Percentiles rank a stretch among this genome's conserved stretches.
Evolutionary conservation across 1,284 basidiomycete genomes (phyloP).

Genomic region (Naganishia albida): DNA sequence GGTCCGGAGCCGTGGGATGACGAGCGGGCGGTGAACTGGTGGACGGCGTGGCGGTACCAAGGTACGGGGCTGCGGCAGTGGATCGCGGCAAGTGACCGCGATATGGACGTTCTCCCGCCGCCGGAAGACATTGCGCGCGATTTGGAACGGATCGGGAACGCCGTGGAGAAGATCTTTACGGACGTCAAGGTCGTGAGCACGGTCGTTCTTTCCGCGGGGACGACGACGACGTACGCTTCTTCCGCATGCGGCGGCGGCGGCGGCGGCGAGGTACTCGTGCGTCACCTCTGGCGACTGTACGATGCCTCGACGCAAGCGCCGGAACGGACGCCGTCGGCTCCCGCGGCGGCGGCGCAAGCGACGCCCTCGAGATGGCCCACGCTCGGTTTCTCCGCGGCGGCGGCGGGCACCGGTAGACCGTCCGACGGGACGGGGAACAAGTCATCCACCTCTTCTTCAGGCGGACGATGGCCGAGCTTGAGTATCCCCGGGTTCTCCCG

Average conservation of each 20-base stretch:
- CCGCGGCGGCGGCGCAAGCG: too few species aligned
- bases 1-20: background rate
- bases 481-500: background rate
- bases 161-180: background rate
- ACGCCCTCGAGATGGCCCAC: too few species aligned
- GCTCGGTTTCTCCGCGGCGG: background rate
- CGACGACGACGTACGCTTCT: background rate
- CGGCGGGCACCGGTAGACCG: background rate
- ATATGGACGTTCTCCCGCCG: background rate
- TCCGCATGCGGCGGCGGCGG: too few species aligned
- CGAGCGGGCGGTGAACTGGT: background rate
- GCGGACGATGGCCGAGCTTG: background rate
- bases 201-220: background rate
- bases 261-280: too few species aligned
- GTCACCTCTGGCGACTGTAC: too few species aligned
- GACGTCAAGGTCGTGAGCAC: background rate
- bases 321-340: too few species aligned
- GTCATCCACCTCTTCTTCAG: too few species aligned
- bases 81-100: background rate
- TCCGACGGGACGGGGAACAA: too few species aligned
- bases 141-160: too few species aligned
- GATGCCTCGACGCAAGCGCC: too few species aligned
- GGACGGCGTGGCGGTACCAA: conserved; percentile 2
- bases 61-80: background rate
- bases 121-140: background rate